Evolutionary conservation across 306 rosid species (phyloP).

Genomic region (Vicia villosa): DNA sequence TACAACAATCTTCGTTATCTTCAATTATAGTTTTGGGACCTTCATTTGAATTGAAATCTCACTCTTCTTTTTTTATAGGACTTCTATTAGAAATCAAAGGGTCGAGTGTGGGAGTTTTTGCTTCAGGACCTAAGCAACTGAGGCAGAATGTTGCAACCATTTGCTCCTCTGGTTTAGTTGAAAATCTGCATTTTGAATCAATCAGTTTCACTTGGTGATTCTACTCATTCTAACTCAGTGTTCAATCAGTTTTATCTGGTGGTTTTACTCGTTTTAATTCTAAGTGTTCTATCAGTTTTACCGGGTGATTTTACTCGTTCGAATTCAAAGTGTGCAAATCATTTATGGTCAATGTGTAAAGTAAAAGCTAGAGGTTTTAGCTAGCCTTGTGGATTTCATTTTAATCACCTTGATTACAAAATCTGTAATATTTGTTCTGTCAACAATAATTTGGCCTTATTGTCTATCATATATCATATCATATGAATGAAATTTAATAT

Average conservation of each 20-base stretch:
- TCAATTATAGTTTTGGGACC: background rate
- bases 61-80: slow-evolving; percentile 38
- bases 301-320: too few relatives aligned
- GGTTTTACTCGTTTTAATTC: background rate
- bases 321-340: background rate
- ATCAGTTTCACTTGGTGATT: slow-evolving; percentile 81
- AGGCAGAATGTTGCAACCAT: slow-evolving; percentile 78
- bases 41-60: slow-evolving; percentile 16
- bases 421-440: background rate
- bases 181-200: slow-evolving; percentile 70
- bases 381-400: background rate
- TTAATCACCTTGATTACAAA: background rate
- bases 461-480: background rate
- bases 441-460: background rate
- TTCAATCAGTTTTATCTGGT: too few relatives aligned
- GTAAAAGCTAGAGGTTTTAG: background rate
- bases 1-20: too few relatives aligned
- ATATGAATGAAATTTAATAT: slow-evolving; percentile 10
- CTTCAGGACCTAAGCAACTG: slow-evolving; percentile 68
- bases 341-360: background rate
- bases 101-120: slow-evolving; percentile 58
- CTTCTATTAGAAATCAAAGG: slow-evolving; percentile 51
- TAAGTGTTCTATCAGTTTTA: too few relatives aligned
- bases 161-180: slow-evolving; percentile 59
- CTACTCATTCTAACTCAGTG: background rate